Evolutionary conservation across 768 basidiomycete genomes (phyloP).

Genomic region (Podaxis sp.): DNA sequence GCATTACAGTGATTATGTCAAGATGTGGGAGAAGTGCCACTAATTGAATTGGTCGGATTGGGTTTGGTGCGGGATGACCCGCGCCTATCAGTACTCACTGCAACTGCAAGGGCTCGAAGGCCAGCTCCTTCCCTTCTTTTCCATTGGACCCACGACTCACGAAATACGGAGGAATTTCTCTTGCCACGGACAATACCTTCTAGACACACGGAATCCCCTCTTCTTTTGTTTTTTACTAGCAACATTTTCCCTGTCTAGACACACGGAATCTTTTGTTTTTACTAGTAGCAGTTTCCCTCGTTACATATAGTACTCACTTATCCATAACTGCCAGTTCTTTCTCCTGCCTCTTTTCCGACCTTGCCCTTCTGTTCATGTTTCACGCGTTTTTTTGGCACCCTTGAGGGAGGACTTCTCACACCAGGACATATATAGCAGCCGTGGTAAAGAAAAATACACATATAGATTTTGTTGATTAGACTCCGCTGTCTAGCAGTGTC

Average conservation of each 20-base stretch:
- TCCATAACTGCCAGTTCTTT: neutral
- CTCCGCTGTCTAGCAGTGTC: too few species aligned
- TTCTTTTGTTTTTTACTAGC: neutral
- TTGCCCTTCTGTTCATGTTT: neutral
- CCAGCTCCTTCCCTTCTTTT: too few species aligned
- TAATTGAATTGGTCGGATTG: neutral
- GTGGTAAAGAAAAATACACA: too few species aligned
- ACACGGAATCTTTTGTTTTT: neutral
- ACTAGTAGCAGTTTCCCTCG: neutral
- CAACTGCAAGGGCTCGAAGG: too few species aligned
- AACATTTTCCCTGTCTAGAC: neutral
- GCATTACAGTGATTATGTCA: slow-evolving; percentile 40
- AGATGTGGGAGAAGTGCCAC: slow-evolving; percentile 48
- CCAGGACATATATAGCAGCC: too few species aligned
- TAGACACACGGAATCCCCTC: too few species aligned
- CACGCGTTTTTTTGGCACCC: too few species aligned
- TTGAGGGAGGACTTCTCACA: too few species aligned
- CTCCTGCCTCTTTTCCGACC: neutral
- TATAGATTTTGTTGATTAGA: too few species aligned
- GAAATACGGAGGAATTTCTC: too few species aligned
- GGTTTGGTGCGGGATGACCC: neutral
- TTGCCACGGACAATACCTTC: neutral
- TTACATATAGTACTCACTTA: neutral
- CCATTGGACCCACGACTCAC: too few species aligned
- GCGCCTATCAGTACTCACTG: neutral